Evolutionary conservation across 441 rosid species (phyloP), one percentile per base, ranked within the genome.

Genomic region (Breynia disticha): DNA sequence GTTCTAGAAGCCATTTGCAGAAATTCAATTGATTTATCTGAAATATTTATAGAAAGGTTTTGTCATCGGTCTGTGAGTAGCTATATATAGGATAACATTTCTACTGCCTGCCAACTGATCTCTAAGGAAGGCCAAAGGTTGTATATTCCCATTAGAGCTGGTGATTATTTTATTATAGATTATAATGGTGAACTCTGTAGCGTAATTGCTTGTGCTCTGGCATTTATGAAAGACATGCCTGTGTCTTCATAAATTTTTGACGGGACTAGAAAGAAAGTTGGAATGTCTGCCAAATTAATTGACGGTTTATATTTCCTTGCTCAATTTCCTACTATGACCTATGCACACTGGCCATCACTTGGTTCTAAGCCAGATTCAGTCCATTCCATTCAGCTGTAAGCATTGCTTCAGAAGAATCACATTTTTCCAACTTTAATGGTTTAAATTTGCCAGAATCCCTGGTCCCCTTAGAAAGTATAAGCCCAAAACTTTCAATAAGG

Each of bases 161-260:
- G 77, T 60, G 60, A 72, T 44, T 75, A 72, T 59, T 61, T 93
- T 11, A 76, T 93, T 66, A 83, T 90, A 12, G 97, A 86, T 70
- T 79, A 78, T 65, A 97, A 93, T 62, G 90, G 85, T 48, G 99
- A 93, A 71, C 76, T 89, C 62, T 89, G 97, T 9, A 93, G 97
- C 66, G 57, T 89, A 57, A 93, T 93, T 62, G 90, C 97, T 60
- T 93, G 97, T 48, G 95, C 96, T 14, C 67, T 93, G 71, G 78
- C 87, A 38, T 69, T 76, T 65, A 50, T 81, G 70, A 74, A 79
- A 68, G 76, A 74, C 55, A 37, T 41, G 21, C 58, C 78, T 52
- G 49, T 67, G 21, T 53, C 68, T 50, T 18, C 72, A 55, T 77
- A 64, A 32, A 47, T 48, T 57, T 37, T 49, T 19, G 41, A 65